These are phyloP conservation scores for Fraxinus xanthoxyloides DNA, from an alignment of 305 asterid species.

Conservation along the genomic window DNA sequence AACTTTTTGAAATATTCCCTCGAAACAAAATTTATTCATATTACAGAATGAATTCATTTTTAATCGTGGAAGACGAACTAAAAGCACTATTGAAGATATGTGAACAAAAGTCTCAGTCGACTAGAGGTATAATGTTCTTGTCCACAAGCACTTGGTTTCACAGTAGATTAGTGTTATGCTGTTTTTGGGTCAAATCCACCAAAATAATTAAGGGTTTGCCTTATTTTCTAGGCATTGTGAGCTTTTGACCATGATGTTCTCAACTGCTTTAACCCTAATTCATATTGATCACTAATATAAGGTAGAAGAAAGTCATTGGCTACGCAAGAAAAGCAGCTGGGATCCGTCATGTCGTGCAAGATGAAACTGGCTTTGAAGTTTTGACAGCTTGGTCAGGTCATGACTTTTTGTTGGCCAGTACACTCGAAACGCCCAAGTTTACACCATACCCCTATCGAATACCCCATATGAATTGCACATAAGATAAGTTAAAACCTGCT, in stretches of 20 bases:
- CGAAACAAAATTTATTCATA: no score
- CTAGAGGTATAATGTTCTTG: no score
- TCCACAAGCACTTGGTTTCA: background rate
- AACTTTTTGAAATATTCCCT: no score
- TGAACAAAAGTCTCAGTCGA: no score
- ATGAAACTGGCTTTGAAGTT: background rate
- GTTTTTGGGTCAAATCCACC: background rate
- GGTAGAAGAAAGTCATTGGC: background rate
- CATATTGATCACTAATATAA: background rate
- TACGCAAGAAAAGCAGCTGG: background rate
- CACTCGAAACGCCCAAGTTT: no score
- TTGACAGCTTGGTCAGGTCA: background rate
- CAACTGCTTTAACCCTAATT: background rate
- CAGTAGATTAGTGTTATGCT: background rate
- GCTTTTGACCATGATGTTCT: background rate
- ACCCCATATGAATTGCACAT: background rate
- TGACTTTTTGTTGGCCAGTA: background rate
- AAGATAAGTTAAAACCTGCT: background rate
- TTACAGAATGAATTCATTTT: background rate
- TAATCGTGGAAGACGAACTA: background rate
- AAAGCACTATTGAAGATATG: background rate
- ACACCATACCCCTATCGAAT: background rate
- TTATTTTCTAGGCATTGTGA: background rate
- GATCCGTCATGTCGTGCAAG: background rate
- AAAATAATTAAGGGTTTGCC: background rate